Evolutionary conservation across 2,329 filamentous ascomycete species (phyloP).

Genomic region (Calcarisporium arbuscula): DNA sequence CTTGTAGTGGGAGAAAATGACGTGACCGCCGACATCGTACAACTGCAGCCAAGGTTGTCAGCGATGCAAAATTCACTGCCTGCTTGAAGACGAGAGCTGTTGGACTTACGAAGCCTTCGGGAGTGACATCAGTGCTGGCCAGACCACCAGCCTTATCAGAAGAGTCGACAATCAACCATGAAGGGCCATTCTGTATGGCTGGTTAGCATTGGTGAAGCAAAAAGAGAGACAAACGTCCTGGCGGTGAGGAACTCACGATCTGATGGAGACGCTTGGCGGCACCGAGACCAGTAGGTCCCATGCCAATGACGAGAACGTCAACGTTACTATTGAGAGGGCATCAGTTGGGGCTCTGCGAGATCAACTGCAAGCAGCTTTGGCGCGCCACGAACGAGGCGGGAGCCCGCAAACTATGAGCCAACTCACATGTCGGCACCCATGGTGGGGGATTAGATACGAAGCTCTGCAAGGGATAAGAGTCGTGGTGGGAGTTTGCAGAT

Average conservation of each 20-base stretch:
- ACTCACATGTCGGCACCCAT: slow-evolving; percentile 35
- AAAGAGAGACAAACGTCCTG: slow-evolving; percentile 9
- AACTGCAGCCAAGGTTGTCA: slow-evolving; percentile 50
- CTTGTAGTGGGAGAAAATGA: slow-evolving; percentile 99
- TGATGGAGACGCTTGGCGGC: slow-evolving; percentile 97
- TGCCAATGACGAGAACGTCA: slow-evolving; percentile 96
- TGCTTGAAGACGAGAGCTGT: slow-evolving; percentile 6
- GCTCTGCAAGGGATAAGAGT: neutral
- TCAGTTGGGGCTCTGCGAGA: slow-evolving; percentile 11
- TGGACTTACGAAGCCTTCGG: slow-evolving; percentile 91
- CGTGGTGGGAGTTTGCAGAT: slow-evolving; percentile 6
- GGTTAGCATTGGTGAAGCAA: slow-evolving; percentile 18
- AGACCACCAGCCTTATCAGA: slow-evolving; percentile 91
- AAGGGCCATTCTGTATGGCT: slow-evolving; percentile 67
- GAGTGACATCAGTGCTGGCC: slow-evolving; percentile 88
- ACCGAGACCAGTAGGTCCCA: slow-evolving; percentile 93
- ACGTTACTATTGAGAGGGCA: slow-evolving; percentile 59
- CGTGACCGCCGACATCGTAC: slow-evolving; percentile 96
- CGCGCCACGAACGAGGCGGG: too few relatives aligned
- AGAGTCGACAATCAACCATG: slow-evolving; percentile 93
- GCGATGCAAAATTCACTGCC: slow-evolving; percentile 7
- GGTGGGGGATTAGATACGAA: slow-evolving; percentile 22
- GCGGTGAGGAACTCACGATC: slow-evolving; percentile 59
- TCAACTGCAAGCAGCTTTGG: neutral
- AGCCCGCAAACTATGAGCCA: slow-evolving; percentile 5